These are phyloP conservation scores for Eucalyptus shirleyi DNA, from an alignment of 345 rosid species.

Conservation along the genomic window DNA sequence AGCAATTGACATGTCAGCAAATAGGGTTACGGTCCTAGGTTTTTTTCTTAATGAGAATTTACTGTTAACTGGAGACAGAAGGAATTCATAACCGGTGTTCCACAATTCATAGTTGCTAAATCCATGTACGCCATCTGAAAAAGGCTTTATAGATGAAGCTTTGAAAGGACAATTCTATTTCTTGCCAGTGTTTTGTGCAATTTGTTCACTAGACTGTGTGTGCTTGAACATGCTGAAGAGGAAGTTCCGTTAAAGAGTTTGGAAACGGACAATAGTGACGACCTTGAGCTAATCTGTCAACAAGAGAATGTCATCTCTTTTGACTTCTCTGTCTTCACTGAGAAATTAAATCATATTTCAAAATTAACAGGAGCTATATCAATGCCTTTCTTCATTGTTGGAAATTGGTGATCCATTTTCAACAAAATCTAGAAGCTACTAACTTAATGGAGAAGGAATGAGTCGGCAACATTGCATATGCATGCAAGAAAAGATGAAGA, in stretches of 20 bases:
- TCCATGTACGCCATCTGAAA: neutral
- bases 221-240: neutral
- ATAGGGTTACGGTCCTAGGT: neutral
- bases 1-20: neutral
- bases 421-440: no score
- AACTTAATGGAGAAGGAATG: no score
- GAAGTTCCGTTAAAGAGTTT: no score
- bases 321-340: neutral
- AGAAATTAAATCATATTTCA: neutral
- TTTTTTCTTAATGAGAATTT: neutral
- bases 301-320: neutral
- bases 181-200: neutral
- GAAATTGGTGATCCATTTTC: no score
- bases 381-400: neutral
- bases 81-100: neutral
- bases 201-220: neutral
- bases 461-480: no score
- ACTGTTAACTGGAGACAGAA: neutral
- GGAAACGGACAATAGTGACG: neutral
- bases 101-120: neutral
- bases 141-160: neutral
- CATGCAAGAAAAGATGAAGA: no score
- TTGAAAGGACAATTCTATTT: no score
- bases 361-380: neutral
- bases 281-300: neutral